These are phyloP conservation scores for Boletus vermiculosoides DNA, from an alignment of 768 basidiomycete genomes.

Conservation along the genomic window DNA sequence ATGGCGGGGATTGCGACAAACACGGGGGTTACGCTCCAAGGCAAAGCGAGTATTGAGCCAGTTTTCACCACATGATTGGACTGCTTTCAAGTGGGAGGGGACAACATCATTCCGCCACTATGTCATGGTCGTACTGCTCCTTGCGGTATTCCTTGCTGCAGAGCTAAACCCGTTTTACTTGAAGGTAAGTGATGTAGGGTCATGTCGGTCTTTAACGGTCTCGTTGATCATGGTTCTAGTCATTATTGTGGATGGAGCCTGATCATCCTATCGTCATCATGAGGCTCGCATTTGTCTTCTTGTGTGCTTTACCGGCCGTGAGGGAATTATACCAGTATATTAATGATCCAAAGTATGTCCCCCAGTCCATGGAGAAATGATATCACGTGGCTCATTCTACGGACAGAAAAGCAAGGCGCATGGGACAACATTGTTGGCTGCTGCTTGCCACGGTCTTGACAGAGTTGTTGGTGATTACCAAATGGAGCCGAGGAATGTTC, in stretches of 20 bases:
- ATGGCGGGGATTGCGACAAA: constrained; percentile 82
- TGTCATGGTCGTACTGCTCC: constrained; percentile 67
- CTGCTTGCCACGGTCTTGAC: constrained; percentile 83
- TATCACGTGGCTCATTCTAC: constrained; percentile 1
- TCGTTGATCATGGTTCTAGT: constrained; percentile 34
- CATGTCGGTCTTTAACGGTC: constrained; percentile 19
- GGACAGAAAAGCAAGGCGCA: constrained; percentile 74
- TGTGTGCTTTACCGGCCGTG: constrained; percentile 85
- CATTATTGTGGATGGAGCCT: constrained; percentile 83
- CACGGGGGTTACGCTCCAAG: constrained; percentile 73
- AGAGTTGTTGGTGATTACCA: constrained; percentile 74
- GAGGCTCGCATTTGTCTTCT: constrained; percentile 69
- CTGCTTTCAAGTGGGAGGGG: constrained; percentile 83
- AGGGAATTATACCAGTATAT: constrained; percentile 83
- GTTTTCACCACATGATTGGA: constrained; percentile 86
- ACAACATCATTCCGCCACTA: constrained; percentile 77
- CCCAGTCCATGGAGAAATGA: neutral
- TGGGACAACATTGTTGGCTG: constrained; percentile 90
- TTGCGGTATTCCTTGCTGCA: constrained; percentile 78
- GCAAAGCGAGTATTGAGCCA: constrained; percentile 78
- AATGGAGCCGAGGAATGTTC: constrained; percentile 79
- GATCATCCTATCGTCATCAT: constrained; percentile 82
- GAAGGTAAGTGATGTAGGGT: constrained; percentile 49
- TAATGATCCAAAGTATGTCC: constrained; percentile 70
- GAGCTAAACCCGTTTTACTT: constrained; percentile 88